Evolutionary conservation across 306 rosid species (phyloP).

Genomic region (Castanea sativa): DNA sequence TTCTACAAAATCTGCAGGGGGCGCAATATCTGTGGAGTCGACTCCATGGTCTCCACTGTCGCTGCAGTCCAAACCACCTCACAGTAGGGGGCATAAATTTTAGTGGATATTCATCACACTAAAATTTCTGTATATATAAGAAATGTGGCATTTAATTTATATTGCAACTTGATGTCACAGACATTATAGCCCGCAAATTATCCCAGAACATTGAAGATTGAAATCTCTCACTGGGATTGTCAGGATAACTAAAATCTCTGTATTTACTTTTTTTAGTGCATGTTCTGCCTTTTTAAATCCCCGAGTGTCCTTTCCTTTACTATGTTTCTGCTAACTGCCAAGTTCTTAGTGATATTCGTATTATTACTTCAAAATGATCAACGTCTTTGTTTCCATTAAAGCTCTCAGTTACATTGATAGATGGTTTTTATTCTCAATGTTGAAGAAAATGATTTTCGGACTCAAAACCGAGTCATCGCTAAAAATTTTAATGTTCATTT

Average conservation of each 20-base stretch:
- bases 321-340: too few relatives aligned
- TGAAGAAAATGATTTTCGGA: too few relatives aligned
- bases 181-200: background rate
- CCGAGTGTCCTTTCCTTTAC: too few relatives aligned
- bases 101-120: background rate
- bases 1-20: conserved; percentile 86
- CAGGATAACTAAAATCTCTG: background rate
- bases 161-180: background rate
- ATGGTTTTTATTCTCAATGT: too few relatives aligned
- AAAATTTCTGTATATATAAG: conserved; percentile 21
- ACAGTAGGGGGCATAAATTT: conserved; percentile 17
- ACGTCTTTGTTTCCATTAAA: too few relatives aligned
- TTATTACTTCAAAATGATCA: background rate
- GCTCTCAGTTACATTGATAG: too few relatives aligned
- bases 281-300: background rate
- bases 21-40: conserved; percentile 84
- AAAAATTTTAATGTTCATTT: too few relatives aligned
- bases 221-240: conserved; percentile 4
- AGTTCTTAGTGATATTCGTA: background rate
- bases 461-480: too few relatives aligned
- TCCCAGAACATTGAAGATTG: background rate
- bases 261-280: background rate
- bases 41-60: conserved; percentile 79
- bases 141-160: background rate
- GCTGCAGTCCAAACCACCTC: conserved; percentile 51